A percentile compares a stretch with the other conserved stretches of the same genome.
These are phyloP conservation scores for Scalesia atractyloides DNA, from an alignment of 129 eudicot species.

Conservation along the genomic window DNA sequence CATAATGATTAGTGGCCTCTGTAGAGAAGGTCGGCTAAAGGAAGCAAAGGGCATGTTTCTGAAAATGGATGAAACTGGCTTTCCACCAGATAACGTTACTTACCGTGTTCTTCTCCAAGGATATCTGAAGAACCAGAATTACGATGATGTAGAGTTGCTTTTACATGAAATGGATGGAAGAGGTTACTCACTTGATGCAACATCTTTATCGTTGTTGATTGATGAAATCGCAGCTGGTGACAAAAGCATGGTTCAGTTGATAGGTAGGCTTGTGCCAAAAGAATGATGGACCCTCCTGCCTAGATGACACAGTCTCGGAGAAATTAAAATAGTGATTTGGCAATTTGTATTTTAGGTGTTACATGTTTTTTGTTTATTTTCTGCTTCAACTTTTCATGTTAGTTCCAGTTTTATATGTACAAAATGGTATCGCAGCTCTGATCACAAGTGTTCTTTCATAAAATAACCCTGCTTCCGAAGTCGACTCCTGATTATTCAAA, in stretches of 20 bases:
- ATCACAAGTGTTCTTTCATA: too few relatives aligned
- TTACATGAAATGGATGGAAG: slow-evolving; percentile 23
- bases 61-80: slow-evolving; percentile 23
- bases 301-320: not conserved
- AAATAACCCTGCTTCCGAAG: too few relatives aligned
- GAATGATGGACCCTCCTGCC: not conserved
- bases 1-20: slow-evolving; percentile 18
- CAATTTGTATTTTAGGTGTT: not conserved
- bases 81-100: slow-evolving; percentile 5
- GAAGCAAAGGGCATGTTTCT: slow-evolving; percentile 17
- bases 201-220: slow-evolving; percentile 6
- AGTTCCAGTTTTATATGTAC: not conserved
- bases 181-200: slow-evolving; percentile 8
- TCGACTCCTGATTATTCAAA: too few relatives aligned
- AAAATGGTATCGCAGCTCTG: not conserved
- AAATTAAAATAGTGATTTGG: not conserved
- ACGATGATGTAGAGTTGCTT: slow-evolving; percentile 4
- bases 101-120: slow-evolving; percentile 17
- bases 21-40: not conserved
- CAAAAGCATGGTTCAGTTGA: slow-evolving; percentile 9
- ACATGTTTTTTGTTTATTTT: not conserved
- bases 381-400: not conserved
- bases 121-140: not conserved
- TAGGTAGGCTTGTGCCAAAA: slow-evolving; percentile 17
- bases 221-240: slow-evolving; percentile 15